A percentile compares a stretch with the other conserved stretches of the same genome.
Conservation (phyloP, 129 eudicot species). For the Centella asiatica region DNA sequence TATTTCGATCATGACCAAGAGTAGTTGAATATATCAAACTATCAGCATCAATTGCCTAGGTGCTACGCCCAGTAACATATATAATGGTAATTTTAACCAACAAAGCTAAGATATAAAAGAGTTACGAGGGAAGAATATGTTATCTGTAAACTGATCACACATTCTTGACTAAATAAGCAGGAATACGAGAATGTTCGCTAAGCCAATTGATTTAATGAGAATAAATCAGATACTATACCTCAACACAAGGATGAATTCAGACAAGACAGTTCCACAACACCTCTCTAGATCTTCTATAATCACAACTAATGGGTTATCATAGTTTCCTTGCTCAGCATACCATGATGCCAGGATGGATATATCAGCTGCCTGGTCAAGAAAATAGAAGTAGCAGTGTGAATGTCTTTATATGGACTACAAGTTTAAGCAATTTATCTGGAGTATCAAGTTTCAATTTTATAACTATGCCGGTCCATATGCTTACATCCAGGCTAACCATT, state of each 20-base stretch:
- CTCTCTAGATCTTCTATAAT: conserved; percentile 82
- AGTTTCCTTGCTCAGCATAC: conserved; percentile 59
- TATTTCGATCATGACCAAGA: too few species aligned
- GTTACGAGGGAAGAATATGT: too few species aligned
- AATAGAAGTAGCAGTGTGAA: neutral
- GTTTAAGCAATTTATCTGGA: neutral
- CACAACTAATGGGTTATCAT: conserved; percentile 53
- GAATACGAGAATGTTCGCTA: neutral
- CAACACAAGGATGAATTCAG: conserved; percentile 77
- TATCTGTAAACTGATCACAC: too few species aligned
- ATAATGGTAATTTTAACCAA: too few species aligned
- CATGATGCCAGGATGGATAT: conserved; percentile 78
- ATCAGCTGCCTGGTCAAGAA: conserved; percentile 55
- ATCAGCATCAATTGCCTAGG: too few species aligned
- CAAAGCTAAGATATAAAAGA: too few species aligned
- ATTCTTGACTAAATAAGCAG: neutral
- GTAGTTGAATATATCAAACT: too few species aligned
- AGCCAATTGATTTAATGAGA: neutral
- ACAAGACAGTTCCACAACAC: conserved; percentile 72
- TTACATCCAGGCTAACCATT: conserved; percentile 53
- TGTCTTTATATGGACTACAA: neutral
- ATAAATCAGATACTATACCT: conserved; percentile 38
- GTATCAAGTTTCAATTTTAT: neutral
- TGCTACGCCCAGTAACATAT: too few species aligned
- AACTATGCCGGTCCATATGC: conserved; percentile 7